Percentiles rank a stretch among this genome's conserved stretches.
phyloP scores from a whole-genome alignment of 805 yeast species.

The Sugiyamaella qingdaonensis region DNA sequence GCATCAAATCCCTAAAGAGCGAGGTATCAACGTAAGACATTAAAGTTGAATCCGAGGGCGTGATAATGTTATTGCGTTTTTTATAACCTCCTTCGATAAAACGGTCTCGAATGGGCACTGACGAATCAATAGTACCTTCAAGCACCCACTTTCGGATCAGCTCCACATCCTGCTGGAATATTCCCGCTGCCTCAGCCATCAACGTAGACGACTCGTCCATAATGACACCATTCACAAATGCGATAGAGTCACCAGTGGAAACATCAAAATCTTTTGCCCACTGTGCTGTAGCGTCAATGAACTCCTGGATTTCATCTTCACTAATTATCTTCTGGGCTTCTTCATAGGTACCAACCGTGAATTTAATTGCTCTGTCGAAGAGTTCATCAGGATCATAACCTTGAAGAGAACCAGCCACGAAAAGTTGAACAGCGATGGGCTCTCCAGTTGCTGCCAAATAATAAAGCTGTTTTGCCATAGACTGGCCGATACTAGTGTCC shows the following conservation, averaged over 20 bases:
- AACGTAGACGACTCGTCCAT: slow-evolving; percentile 16
- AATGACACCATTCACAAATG: slow-evolving; percentile 63
- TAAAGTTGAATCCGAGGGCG: slow-evolving; percentile 43
- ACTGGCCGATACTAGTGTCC: slow-evolving; percentile 21
- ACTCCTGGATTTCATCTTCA: neutral
- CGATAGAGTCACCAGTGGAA: slow-evolving; percentile 44
- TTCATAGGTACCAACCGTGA: neutral
- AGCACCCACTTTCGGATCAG: slow-evolving; percentile 25
- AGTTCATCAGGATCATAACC: slow-evolving; percentile 4
- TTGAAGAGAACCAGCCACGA: slow-evolving; percentile 1
- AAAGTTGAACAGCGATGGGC: neutral
- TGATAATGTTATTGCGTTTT: slow-evolving; percentile 46
- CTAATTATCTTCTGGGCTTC: slow-evolving; percentile 5
- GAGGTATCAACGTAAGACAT: slow-evolving; percentile 30
- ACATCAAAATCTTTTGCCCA: slow-evolving; percentile 38
- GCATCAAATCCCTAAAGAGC: slow-evolving; percentile 5
- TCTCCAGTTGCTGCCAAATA: slow-evolving; percentile 10
- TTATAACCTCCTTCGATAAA: slow-evolving; percentile 42
- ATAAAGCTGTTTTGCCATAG: slow-evolving; percentile 18
- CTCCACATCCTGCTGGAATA: slow-evolving; percentile 48
- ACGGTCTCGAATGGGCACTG: slow-evolving; percentile 32
- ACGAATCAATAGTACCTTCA: slow-evolving; percentile 8
- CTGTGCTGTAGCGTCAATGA: slow-evolving; percentile 15
- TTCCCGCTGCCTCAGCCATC: slow-evolving; percentile 12
- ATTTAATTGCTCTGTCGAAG: neutral